Evolutionary conservation across 73 alveolate genomes (phyloP).

Genomic region (Urostyla sp.): DNA sequence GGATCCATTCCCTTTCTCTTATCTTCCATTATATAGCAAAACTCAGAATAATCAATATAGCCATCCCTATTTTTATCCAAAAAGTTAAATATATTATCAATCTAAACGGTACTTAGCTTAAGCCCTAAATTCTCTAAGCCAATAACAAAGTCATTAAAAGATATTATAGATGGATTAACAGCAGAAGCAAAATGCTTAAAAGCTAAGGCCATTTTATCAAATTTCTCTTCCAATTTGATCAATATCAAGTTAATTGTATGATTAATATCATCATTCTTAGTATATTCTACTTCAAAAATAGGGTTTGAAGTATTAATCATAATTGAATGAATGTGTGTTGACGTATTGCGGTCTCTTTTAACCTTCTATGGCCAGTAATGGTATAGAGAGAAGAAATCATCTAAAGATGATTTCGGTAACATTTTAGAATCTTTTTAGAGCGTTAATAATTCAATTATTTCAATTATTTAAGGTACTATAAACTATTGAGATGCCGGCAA

Average conservation of each 20-base stretch:
- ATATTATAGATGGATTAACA: not conserved
- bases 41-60: slow-evolving; percentile 16
- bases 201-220: slow-evolving; percentile 10
- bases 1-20: slow-evolving; percentile 56
- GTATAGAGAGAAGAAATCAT: slow-evolving; percentile 20
- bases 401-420: too few species aligned
- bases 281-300: not conserved
- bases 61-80: slow-evolving; percentile 30
- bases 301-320: slow-evolving; percentile 2
- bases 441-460: too few species aligned
- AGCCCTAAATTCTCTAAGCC: slow-evolving; percentile 22
- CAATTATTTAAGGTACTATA: too few species aligned
- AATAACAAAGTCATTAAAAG: slow-evolving; percentile 30
- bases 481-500: too few species aligned
- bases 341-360: slow-evolving; percentile 19
- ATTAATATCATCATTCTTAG: not conserved
- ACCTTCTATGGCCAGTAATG: slow-evolving; percentile 38
- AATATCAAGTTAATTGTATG: slow-evolving; percentile 5
- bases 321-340: slow-evolving; percentile 4
- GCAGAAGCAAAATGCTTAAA: slow-evolving; percentile 6
- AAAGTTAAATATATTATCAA: not conserved
- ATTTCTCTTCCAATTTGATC: slow-evolving; percentile 35
- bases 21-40: slow-evolving; percentile 47
- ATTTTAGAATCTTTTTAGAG: too few species aligned
- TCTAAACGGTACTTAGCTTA: not conserved